Conservation (phyloP, 306 rosid genomes). For the Prunus dulcis region DNA sequence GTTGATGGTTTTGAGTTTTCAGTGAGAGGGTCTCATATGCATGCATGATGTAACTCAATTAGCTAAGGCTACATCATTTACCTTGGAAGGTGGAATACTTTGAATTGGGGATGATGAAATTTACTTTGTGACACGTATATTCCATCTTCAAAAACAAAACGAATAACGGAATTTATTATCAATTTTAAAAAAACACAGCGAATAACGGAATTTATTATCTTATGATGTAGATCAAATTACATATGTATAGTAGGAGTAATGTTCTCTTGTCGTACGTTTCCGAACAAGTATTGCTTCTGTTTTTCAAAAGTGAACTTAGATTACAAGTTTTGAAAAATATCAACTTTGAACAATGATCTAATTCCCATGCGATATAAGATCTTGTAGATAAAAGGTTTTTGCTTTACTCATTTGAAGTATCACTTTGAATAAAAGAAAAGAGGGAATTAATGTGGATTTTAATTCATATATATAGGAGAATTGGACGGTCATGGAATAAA, state of each 20-base stretch:
- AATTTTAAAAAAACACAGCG: too few species aligned
- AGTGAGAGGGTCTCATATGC: not conserved
- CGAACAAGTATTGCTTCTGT: too few species aligned
- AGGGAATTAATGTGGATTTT: not conserved
- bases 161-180: not conserved
- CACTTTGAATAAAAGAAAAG: not conserved
- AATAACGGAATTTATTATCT: too few species aligned
- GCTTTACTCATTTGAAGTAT: not conserved
- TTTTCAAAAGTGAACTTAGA: too few species aligned
- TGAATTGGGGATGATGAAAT: not conserved
- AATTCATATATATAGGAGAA: not conserved
- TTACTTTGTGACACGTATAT: not conserved
- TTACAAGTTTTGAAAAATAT: too few species aligned
- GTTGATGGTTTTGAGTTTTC: not conserved
- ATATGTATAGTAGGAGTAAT: too few species aligned
- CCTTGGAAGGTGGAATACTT: not conserved
- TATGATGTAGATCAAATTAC: too few species aligned
- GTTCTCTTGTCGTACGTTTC: too few species aligned
- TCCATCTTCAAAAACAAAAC: not conserved
- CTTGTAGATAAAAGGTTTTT: not conserved
- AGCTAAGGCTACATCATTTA: not conserved
- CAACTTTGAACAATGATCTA: too few species aligned
- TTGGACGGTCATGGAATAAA: conserved; percentile 35
- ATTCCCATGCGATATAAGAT: too few species aligned
- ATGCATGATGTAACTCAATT: not conserved